Evolutionary conservation across 768 basidiomycete species (phyloP).

Genomic region (Mycena pura): DNA sequence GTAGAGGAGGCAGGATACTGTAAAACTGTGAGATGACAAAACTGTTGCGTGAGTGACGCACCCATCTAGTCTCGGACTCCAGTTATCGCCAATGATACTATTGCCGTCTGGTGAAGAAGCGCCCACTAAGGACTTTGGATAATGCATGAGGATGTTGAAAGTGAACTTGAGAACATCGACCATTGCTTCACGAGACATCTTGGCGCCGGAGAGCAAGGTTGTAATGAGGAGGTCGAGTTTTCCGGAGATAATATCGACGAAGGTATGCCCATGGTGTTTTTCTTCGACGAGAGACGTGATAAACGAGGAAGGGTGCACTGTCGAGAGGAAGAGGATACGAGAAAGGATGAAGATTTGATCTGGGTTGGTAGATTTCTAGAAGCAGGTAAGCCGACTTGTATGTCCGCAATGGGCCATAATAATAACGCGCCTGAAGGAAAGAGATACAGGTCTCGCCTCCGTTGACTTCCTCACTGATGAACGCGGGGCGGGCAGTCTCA

Average conservation of each 20-base stretch:
- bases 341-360: constrained; percentile 78
- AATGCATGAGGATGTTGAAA: constrained; percentile 83
- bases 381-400: constrained; percentile 5
- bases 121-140: constrained; percentile 67
- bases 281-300: constrained; percentile 70
- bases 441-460: constrained; percentile 65
- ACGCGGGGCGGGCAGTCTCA: constrained; percentile 63
- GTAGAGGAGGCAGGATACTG: constrained; percentile 74
- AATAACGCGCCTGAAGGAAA: constrained; percentile 62
- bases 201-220: constrained; percentile 55
- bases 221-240: constrained; percentile 66
- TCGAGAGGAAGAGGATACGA: constrained; percentile 78
- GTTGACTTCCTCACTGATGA: constrained; percentile 63
- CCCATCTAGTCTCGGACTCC: constrained; percentile 78
- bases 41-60: constrained; percentile 45
- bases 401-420: constrained; percentile 16
- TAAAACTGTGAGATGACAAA: background rate
- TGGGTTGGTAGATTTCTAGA: constrained; percentile 64
- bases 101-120: constrained; percentile 35
- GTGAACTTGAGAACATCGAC: constrained; percentile 84
- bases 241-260: constrained; percentile 64
- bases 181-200: constrained; percentile 74
- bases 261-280: constrained; percentile 60
- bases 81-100: constrained; percentile 74
- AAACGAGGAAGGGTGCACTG: constrained; percentile 58